Conservation (phyloP, 148 eudicot species). For the Nepenthes gracilis region DNA sequence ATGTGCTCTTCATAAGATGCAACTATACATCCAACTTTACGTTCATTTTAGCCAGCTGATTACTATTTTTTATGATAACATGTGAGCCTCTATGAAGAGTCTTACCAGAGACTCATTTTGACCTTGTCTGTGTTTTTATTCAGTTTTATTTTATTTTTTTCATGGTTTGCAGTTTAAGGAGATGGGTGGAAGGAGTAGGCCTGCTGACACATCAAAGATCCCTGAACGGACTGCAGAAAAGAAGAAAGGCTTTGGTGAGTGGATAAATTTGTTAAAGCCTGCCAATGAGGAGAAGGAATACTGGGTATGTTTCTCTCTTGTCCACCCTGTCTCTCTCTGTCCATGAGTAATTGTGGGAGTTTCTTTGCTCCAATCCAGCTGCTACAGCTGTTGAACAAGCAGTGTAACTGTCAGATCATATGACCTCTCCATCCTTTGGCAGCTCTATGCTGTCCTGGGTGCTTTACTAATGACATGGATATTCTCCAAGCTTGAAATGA, state of each 20-base stretch:
- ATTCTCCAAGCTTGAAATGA: background rate
- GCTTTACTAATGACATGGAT: background rate
- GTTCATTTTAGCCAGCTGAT: too few relatives aligned
- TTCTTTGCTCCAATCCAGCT: too few relatives aligned
- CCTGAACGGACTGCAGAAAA: conserved; percentile 57
- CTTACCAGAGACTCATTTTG: too few relatives aligned
- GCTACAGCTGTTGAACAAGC: background rate
- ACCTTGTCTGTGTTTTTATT: too few relatives aligned
- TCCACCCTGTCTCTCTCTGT: background rate
- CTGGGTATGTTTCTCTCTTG: conserved; percentile 39
- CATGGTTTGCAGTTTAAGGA: conserved; percentile 56
- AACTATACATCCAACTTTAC: too few relatives aligned
- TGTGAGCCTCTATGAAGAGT: too few relatives aligned
- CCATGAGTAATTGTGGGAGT: background rate
- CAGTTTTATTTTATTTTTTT: background rate
- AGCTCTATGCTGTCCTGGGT: background rate
- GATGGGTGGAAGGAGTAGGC: conserved; percentile 68
- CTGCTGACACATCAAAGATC: conserved; percentile 35
- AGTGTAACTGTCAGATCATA: too few relatives aligned
- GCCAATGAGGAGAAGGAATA: conserved; percentile 92
- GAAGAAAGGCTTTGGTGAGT: conserved; percentile 73
- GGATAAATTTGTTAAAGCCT: conserved; percentile 66
- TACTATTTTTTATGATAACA: too few relatives aligned
- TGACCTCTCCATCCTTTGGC: too few relatives aligned
- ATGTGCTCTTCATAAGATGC: too few relatives aligned